phyloP scores from a whole-genome alignment of 2,329 filamentous ascomycete species.

The Nectriaceae sp. region DNA sequence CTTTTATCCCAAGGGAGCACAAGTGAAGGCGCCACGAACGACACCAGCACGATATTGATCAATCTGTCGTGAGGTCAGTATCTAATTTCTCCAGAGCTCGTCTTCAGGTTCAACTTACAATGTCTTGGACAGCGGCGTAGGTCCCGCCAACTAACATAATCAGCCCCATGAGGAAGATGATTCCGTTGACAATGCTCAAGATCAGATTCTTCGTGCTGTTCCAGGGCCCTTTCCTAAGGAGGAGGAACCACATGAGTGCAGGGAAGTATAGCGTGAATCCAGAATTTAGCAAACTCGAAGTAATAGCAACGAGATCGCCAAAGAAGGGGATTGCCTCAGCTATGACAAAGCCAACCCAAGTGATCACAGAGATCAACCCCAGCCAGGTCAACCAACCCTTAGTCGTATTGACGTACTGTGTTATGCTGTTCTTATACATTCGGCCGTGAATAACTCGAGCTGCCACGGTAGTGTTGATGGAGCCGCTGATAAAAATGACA shows the following conservation, averaged over 20 bases:
- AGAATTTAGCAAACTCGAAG: conserved; percentile 48
- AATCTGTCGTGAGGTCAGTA: neutral
- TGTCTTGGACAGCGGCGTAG: conserved; percentile 1
- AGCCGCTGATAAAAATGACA: conserved; percentile 69
- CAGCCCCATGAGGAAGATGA: conserved; percentile 20
- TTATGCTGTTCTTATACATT: conserved; percentile 20
- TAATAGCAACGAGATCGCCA: conserved; percentile 60
- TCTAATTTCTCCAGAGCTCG: neutral
- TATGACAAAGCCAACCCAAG: conserved; percentile 45
- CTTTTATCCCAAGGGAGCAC: neutral
- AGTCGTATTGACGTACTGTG: conserved; percentile 23
- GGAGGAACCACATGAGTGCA: conserved; percentile 42
- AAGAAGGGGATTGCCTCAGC: conserved; percentile 74
- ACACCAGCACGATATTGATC: neutral
- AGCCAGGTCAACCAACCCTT: conserved; percentile 54
- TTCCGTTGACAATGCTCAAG: conserved; percentile 9
- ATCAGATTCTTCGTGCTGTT: conserved; percentile 18
- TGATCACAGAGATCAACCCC: conserved; percentile 55
- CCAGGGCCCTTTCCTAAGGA: conserved; percentile 29
- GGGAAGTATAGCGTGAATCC: conserved; percentile 40
- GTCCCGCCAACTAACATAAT: conserved; percentile 2
- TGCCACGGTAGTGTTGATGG: conserved; percentile 55
- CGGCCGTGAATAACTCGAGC: conserved; percentile 39
- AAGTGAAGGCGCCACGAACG: neutral
- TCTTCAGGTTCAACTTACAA: conserved; percentile 3